phyloP scores from a whole-genome alignment of 805 yeast species.

The Starmerella vitae region DNA sequence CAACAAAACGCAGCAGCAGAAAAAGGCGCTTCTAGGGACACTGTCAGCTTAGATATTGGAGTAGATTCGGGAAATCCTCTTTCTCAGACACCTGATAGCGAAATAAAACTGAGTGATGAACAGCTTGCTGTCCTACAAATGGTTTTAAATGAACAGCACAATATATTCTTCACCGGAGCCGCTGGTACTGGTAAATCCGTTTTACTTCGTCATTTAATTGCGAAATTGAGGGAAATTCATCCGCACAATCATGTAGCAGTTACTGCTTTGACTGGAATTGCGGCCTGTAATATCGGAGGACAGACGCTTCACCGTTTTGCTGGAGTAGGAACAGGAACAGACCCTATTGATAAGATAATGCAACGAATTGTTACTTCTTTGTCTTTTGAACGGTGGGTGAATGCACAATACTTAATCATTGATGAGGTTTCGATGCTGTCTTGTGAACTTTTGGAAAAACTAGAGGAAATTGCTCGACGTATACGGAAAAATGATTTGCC shows the following conservation, averaged over 20 bases:
- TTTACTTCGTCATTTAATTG: constrained; percentile 55
- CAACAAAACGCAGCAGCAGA: not conserved
- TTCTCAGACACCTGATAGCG: not conserved
- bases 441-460: constrained; percentile 58
- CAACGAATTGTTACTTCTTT: constrained; percentile 37
- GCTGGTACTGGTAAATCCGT: constrained; percentile 98
- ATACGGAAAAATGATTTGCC: constrained; percentile 41
- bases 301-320: constrained; percentile 74
- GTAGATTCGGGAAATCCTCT: no score
- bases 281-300: constrained; percentile 91
- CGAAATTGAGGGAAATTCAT: constrained; percentile 34
- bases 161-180: constrained; percentile 86
- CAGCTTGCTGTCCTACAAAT: constrained; percentile 47
- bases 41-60: no score
- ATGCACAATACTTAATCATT: constrained; percentile 56
- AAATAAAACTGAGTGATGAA: constrained; percentile 31
- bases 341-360: constrained; percentile 34
- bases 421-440: constrained; percentile 96
- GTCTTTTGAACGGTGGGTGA: constrained; percentile 47
- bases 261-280: constrained; percentile 93
- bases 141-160: constrained; percentile 44
- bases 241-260: constrained; percentile 36
- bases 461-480: constrained; percentile 53
- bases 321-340: constrained; percentile 70
- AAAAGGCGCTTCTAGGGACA: not conserved